Evolutionary conservation across 129 eudicot species (phyloP).

Genomic region (Chrysanthemum makinoi): DNA sequence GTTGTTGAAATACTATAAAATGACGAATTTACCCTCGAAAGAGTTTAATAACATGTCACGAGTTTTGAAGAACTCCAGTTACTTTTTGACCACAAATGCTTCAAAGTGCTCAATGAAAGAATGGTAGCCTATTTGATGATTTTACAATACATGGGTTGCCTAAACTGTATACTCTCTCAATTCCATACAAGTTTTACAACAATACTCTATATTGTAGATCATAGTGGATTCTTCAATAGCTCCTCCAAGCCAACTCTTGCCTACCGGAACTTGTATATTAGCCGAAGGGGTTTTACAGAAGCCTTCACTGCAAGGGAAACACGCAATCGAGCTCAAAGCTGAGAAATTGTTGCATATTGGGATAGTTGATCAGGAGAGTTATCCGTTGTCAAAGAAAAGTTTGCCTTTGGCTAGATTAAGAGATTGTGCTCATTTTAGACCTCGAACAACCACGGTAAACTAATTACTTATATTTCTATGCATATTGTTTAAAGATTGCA

Average conservation of each 20-base stretch:
- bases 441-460: slow-evolving; percentile 80
- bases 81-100: too few relatives aligned
- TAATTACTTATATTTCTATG: neutral
- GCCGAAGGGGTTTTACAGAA: slow-evolving; percentile 80
- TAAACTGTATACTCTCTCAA: too few relatives aligned
- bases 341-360: slow-evolving; percentile 78
- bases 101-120: too few relatives aligned
- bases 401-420: slow-evolving; percentile 71
- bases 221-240: slow-evolving; percentile 70
- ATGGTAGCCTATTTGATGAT: too few relatives aligned
- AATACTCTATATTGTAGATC: slow-evolving; percentile 37
- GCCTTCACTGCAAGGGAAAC: slow-evolving; percentile 51
- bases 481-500: slow-evolving; percentile 2
- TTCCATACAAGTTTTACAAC: neutral
- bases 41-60: too few relatives aligned
- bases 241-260: slow-evolving; percentile 64
- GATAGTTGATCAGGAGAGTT: slow-evolving; percentile 61
- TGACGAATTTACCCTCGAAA: too few relatives aligned
- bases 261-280: slow-evolving; percentile 71
- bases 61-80: too few relatives aligned
- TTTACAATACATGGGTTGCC: too few relatives aligned
- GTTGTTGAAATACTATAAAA: too few relatives aligned
- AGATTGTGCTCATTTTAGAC: slow-evolving; percentile 79
- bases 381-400: slow-evolving; percentile 84
- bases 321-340: slow-evolving; percentile 64